Evolutionary conservation across 441 rosid species (phyloP), one percentile per base, ranked within the genome.

Genomic region (Erodium texanum): DNA sequence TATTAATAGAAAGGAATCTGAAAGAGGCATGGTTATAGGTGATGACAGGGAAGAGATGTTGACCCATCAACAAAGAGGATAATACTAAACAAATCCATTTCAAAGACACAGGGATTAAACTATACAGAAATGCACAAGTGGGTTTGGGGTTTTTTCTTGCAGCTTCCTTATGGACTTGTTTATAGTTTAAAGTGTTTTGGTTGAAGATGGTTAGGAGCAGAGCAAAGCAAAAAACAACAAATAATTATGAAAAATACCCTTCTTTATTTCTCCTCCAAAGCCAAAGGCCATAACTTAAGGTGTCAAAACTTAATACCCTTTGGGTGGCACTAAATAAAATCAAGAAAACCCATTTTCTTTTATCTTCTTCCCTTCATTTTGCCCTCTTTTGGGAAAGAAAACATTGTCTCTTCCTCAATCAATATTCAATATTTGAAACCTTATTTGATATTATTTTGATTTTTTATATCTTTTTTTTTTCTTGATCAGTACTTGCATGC

Each of bases 51-150:
- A 86, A 78, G 71, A 80, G 98, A 90, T 83, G 96, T 78, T 83
- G 96, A 93, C 96, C 90, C 76, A 82, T 85, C 95, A 93, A 93
- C 97, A 79, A 91, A 76, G 77, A 76, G 78, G 95, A 91, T 89
- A 89, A 89, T 80, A 86, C 86, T 87, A 91, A 88, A 86, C 86
- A 81, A 87, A 83, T 80, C 87, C 84, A 80, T 75, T 82, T 82
- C 75, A 77, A 64, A 22, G 29, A 62, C n/a, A 68, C 15, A 56
- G 29, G 56, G 66, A 52, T 79, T 71, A 70, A 27, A 43, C 29
- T 70, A 20, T 2, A 58, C 27, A 58, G 5, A 67, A 56, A 69
- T 67, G 67, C 43, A 58, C 79, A 82, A 84, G 85, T 78, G 82
- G 83, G 78, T 68, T 73, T 12, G 54, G 14, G 11, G 50, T 12